phyloP scores from a whole-genome alignment of 1,284 basidiomycete genomes.

The Hemileccinum hortonii region DNA sequence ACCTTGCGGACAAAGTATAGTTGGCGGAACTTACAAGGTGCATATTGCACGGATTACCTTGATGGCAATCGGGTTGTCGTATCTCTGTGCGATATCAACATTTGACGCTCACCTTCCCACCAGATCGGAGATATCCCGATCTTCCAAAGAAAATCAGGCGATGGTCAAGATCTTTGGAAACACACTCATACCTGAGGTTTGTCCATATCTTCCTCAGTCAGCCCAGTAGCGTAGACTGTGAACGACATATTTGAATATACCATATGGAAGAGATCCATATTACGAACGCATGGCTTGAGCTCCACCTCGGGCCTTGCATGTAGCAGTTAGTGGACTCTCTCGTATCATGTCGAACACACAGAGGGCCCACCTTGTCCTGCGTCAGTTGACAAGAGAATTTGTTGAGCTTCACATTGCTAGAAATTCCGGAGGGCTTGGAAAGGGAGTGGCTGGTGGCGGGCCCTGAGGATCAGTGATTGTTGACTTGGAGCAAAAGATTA shows the following conservation, averaged over 20 bases:
- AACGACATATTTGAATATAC: slow-evolving; percentile 6
- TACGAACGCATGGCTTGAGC: slow-evolving; percentile 79
- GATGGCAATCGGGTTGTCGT: slow-evolving; percentile 7
- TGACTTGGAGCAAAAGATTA: not conserved
- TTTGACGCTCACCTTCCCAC: slow-evolving; percentile 71
- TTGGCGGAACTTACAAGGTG: slow-evolving; percentile 55
- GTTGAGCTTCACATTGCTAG: slow-evolving; percentile 56
- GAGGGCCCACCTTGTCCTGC: slow-evolving; percentile 59
- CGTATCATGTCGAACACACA: not conserved
- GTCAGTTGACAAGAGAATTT: slow-evolving; percentile 68
- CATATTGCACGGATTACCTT: slow-evolving; percentile 80
- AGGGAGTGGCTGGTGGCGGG: slow-evolving; percentile 40
- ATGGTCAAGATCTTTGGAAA: not conserved
- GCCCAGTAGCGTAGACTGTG: slow-evolving; percentile 72
- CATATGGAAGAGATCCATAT: slow-evolving; percentile 6
- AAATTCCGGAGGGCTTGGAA: slow-evolving; percentile 32
- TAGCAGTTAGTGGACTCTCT: slow-evolving; percentile 1
- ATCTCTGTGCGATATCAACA: slow-evolving; percentile 2
- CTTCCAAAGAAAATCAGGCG: slow-evolving; percentile 36
- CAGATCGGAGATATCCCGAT: slow-evolving; percentile 83
- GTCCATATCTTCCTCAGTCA: slow-evolving; percentile 77
- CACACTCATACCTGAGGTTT: slow-evolving; percentile 65
- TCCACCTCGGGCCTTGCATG: slow-evolving; percentile 59
- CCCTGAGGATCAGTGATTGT: not conserved
- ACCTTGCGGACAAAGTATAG: not conserved